Percentiles rank a stretch among this genome's conserved stretches.
These are phyloP conservation scores for Vigna radiata DNA, from an alignment of 306 rosid species.

Conservation along the genomic window DNA sequence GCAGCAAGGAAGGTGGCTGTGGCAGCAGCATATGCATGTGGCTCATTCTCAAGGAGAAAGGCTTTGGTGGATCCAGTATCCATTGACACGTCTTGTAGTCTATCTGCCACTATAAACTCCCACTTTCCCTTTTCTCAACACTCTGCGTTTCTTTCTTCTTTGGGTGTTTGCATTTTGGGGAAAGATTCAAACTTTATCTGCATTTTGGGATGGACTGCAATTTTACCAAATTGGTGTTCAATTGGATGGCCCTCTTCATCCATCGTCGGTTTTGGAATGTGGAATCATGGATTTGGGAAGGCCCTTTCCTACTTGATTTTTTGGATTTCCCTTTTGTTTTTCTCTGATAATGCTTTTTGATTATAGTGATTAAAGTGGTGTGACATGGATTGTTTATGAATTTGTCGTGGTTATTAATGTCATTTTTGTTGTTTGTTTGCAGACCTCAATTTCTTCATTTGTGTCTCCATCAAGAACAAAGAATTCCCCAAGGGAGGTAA, in stretches of 20 bases:
- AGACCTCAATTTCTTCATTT: constrained; percentile 77
- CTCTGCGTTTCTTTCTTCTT: constrained; percentile 23
- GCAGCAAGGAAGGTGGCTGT: constrained; percentile 74
- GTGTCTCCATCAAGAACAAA: constrained; percentile 63
- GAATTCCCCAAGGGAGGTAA: constrained; percentile 48
- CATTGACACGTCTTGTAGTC: constrained; percentile 48
- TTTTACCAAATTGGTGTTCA: constrained; percentile 36
- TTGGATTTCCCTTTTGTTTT: neutral
- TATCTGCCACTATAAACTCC: constrained; percentile 45
- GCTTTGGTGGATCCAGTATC: constrained; percentile 65
- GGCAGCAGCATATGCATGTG: constrained; percentile 84
- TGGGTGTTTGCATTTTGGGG: constrained; percentile 36
- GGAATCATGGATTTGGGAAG: constrained; percentile 24
- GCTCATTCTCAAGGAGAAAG: constrained; percentile 72
- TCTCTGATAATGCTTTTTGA: neutral
- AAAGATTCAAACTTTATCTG: constrained; percentile 51
- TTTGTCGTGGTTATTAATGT: constrained; percentile 35
- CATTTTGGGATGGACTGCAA: constrained; percentile 1
- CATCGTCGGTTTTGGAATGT: constrained; percentile 16
- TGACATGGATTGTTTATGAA: constrained; percentile 10
- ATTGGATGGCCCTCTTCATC: constrained; percentile 8
- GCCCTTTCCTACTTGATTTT: constrained; percentile 27
- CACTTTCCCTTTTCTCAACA: neutral
- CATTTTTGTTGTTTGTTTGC: constrained; percentile 37
- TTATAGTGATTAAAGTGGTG: neutral